Evolutionary conservation across 1,284 basidiomycete species (phyloP), one percentile per base, ranked within the genome.

Genomic region (Golubevia sp.): DNA sequence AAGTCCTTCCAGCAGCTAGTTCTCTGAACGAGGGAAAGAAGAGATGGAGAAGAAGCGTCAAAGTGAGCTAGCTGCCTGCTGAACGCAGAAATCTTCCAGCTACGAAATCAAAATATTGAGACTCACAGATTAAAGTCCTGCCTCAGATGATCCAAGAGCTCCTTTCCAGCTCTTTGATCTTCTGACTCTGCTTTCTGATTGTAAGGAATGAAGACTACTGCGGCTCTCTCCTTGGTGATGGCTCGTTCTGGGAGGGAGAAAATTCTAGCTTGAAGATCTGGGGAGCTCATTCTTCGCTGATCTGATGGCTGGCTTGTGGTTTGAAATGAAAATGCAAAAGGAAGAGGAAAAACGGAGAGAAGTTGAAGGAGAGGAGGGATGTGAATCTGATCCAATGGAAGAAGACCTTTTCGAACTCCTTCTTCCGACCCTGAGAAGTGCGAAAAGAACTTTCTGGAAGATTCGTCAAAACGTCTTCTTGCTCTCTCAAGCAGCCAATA

Each of bases 1-100:
- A 76, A 13, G 73, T 75, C 18, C 68, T 60, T 2, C 74, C 74
- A 0, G 61, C 62, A 49, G 70, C 70, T 5, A 76, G 64, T 57
- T 76, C 74, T 49, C 58, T 63, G 50, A 66, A 13, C 13, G 55
- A 55, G n/a, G n/a, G n/a, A 55, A 11, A 34, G 30, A 34, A 34
- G 30, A 34, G 30, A 11, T 15, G 23, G 49, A 3, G n/a, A 26
- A 4, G 54, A 49, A 21, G 18, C 8, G 2, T 13, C 8, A 5
- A n/a, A 24, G 38, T 50, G 7, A 23, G 48, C 3, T 20, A 7
- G n/a, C 15, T 59, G 21, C 20, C 27, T 23, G 4, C 21, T 21
- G 24, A 21, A 2, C 13, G 4, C 8, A 5, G 26, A 3, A 3
- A 11, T 38, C 8, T n/a, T n/a, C 8, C 26, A 2, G 13, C 58